Evolutionary conservation across 345 rosid species (phyloP), one percentile per base, ranked within the genome.

Genomic region (Turnera subulata): DNA sequence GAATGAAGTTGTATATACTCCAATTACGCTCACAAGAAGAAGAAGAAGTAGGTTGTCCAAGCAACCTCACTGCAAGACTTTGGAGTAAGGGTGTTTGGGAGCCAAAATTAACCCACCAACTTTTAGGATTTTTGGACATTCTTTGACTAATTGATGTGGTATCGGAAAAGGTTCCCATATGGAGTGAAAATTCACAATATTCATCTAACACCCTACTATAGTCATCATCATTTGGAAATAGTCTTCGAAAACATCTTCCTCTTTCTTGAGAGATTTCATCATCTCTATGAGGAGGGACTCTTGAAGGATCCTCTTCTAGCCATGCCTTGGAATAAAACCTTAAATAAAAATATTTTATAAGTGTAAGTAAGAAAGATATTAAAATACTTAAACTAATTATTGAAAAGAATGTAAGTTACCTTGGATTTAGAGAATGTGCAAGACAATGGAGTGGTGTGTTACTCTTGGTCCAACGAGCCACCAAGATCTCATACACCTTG

Each of bases 351-450:
- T 15, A 2, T 19, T 3, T 17, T 46, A 4, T 18, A 1, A 19
- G n/a, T 46, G 7, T 5, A 20, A 7, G 4, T 4, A 46, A 18
- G 4, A 46, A 19, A 5, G 2, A 46, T 3, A 20, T 18, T n/a
- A n/a, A n/a, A 18, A 46, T 46, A 24, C 6, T 6, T 11, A 42
- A 25, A 33, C 1, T 25, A 58, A n/a, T 2, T 16, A 18, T n/a
- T 20, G 2, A 8, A 47, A 17, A 17, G 11, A 35, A 35, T 35
- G 11, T 35, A 5, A 35, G 39, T 26, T 18, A 45, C 52, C 62
- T 58, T 14, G 42, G 52, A 45, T 58, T 59, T 13, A 59, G 35
- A 4, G 63, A 46, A 59, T 59, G 54, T 17, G 53, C 54, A 6
- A 59, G 47, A 21, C 54, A 59, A 46, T 46, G 45, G 18, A 59